Evolutionary conservation across 225 moss, liverwort and hornwort genomes (phyloP), one percentile per base, ranked within the genome.

Genomic region (Anthoceros angustus): DNA sequence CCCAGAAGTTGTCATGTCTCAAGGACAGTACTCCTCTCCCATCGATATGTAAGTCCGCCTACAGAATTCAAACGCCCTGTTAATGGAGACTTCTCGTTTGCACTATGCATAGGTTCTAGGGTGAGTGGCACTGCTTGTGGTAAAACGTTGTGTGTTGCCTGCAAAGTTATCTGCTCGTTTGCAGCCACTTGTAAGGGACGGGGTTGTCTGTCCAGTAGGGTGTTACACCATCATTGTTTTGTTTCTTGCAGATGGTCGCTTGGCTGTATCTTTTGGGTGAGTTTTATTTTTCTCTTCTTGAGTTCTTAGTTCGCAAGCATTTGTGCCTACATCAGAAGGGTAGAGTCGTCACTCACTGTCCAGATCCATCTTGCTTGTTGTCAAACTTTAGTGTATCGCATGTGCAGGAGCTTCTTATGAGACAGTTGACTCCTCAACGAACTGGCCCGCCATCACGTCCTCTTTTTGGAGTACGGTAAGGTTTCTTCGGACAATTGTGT

Each of bases 1-100:
- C 64, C 93, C 93, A 32, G 93, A 94, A 77, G 93, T 94, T 67
- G 83, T 94, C 39, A 94, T 94, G 90, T 94, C 93, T 25, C 90
- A 90, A 74, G 93, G 93, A 70, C 87, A 94, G 67, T 94, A 94
- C 66, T 74, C 93, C 24, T 87, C 86, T 61, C 87, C 93, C 45
- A 94, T 94, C 77, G 93, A 94, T 76, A 82, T 94, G 89, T 93
- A 89, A 78, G 87, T 32, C 32, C 1, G 4, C 32, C 2, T 32
- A 32, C 32, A 32, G 32, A 32, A 4, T 32, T 4, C 32, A 32
- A 4, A 32, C 32, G 32, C 32, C 32, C 32, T 32, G 32, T 32
- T 32, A 1, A 32, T 32, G 32, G 32, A 32, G 32, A 1, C 32
- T 32, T 32, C 32, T 32, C 32, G 32, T 32, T 32, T 32, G 32